Percentiles rank a stretch among this genome's conserved stretches.
phyloP scores from a whole-genome alignment of 2,329 filamentous ascomycete species.

The Claviceps sp. region DNA sequence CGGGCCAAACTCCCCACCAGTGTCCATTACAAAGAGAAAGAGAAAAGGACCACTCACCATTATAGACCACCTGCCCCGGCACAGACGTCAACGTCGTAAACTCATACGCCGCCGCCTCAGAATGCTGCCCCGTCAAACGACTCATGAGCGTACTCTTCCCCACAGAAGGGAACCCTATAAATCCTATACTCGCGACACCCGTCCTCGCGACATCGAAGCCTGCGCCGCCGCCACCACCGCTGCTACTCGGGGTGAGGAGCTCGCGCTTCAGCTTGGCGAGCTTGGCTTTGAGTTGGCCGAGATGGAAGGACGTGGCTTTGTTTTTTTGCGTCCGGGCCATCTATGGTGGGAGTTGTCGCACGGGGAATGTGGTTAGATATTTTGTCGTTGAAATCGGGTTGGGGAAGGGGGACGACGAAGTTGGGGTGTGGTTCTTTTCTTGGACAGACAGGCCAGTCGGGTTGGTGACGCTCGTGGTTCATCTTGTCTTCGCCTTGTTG shows the following conservation, averaged over 20 bases:
- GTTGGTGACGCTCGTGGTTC: too few species aligned
- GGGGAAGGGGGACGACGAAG: too few species aligned
- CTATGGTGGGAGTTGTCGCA: slow-evolving; percentile 25
- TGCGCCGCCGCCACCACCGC: slow-evolving; percentile 62
- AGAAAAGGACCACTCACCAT: slow-evolving; percentile 37
- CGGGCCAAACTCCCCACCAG: not conserved
- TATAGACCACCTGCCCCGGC: slow-evolving; percentile 89
- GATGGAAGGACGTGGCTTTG: slow-evolving; percentile 85
- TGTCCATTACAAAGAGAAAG: not conserved
- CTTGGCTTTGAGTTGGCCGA: slow-evolving; percentile 95
- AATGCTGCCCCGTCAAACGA: slow-evolving; percentile 86
- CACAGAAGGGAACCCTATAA: slow-evolving; percentile 96
- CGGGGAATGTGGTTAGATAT: not conserved
- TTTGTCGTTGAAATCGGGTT: not conserved
- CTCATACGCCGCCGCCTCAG: slow-evolving; percentile 92
- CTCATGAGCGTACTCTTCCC: slow-evolving; percentile 98
- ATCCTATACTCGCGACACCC: slow-evolving; percentile 91
- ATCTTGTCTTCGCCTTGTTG: not conserved
- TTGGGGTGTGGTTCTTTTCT: too few species aligned
- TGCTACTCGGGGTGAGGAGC: slow-evolving; percentile 62
- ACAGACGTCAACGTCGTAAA: slow-evolving; percentile 98
- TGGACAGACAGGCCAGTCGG: too few species aligned
- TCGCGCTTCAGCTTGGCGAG: slow-evolving; percentile 95
- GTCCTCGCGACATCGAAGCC: slow-evolving; percentile 98
- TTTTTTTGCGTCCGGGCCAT: slow-evolving; percentile 98